These are phyloP conservation scores for Tilletiopsis washingtonensis DNA, from an alignment of 1,284 basidiomycete species.

Conservation along the genomic window DNA sequence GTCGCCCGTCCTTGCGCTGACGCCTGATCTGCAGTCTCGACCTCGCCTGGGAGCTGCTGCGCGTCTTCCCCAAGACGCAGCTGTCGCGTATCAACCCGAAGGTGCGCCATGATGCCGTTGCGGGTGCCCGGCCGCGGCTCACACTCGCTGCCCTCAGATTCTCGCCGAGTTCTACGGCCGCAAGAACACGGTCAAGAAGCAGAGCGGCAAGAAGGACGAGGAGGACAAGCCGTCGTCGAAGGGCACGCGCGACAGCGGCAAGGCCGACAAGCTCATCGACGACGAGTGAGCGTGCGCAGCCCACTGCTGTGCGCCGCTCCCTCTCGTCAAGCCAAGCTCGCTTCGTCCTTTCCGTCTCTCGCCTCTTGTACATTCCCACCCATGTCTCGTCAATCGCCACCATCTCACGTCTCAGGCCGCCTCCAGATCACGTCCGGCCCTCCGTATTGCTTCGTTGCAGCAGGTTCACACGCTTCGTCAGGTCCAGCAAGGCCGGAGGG, in stretches of 20 bases:
- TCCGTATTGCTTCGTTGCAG: no score
- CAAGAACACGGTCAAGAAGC: conserved; percentile 13
- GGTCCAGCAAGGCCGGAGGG: no score
- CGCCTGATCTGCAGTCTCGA: conserved; percentile 96
- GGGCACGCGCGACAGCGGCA: conserved; percentile 11
- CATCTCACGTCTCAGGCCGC: no score
- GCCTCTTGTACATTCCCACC: no score
- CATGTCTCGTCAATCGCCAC: no score
- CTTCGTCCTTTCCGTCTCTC: no score
- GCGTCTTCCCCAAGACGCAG: conserved; percentile 98
- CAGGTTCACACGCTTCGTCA: no score
- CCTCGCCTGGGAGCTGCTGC: conserved; percentile 89
- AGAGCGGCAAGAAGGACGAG: conserved; percentile 7
- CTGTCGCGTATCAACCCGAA: conserved; percentile 63
- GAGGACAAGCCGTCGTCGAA: conserved; percentile 18
- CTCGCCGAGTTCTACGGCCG: conserved; percentile 46
- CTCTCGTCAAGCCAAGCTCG: no score
- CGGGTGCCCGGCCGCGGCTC: background rate
- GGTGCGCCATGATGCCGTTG: background rate
- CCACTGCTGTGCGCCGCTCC: no score
- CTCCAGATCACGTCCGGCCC: no score
- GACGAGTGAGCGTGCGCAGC: conserved; percentile 7
- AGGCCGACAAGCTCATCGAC: conserved; percentile 14
- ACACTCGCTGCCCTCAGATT: conserved; percentile 8
- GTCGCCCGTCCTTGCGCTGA: conserved; percentile 96